Base-by-base conservation (phyloP, 805 yeast genomes). In the Komagataella ulmi region DNA sequence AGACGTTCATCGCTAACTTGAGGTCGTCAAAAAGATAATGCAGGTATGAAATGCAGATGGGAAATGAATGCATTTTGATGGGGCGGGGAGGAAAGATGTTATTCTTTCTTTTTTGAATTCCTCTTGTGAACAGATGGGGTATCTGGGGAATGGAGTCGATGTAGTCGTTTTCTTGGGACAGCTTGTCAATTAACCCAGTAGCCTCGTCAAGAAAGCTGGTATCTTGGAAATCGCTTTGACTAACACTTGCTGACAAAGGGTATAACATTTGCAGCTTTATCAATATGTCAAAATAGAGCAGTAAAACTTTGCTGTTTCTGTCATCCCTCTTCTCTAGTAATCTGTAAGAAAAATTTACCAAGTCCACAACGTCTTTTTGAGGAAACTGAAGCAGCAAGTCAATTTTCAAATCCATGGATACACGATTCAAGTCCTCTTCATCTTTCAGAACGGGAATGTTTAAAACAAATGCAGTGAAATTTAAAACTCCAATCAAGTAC, bases 401-500 rank as follows among this genome's bases (percentile, higher is more conserved):
- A 30, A 30, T 30, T 5, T 30, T 30, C 40, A 30, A 30, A 14
- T 30, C 40, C 40, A 30, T 30, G 40, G 40, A 30, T 10, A 30
- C n/a, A 10, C 40, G 40, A 5, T 30, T 30, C 14, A 30, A 30
- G 40, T 30, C 40, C 14, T 30, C 40, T 12, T 30, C 40, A 30
- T 30, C 40, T 10, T 30, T 30, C 14, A 30, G 10, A 6, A 30
- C 40, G 14, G 40, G 40, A 10, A 30, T 30, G 8, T 30, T 30
- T 5, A 30, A 30, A 7, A 60, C 45, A 24, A 55, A 47, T 52
- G 54, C 52, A 49, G 59, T 59, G 8, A 18, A 17, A 6, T 17
- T 48, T 10, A 24, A 23, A 7, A n/a, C 23, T 12, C 45, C 19
- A 10, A 30, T 47, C 43, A 44, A 19, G n/a, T 44, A 44, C n/a